Evolutionary conservation across 2,329 filamentous ascomycete species (phyloP).

Genomic region (Cordyceps javanica): DNA sequence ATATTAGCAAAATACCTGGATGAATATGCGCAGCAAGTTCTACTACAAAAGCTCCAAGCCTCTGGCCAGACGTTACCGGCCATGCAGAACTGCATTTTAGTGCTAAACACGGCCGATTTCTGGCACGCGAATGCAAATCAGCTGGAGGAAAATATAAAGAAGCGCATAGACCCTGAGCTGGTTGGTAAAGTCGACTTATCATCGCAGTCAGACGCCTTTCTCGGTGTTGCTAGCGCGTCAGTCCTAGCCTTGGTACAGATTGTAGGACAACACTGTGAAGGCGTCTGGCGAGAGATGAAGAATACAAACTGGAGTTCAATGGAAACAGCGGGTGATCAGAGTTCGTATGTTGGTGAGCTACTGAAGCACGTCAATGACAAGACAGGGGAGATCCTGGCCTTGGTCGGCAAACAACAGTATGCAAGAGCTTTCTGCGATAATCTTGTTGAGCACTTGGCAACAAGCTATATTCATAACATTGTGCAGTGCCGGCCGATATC

Average conservation of each 20-base stretch:
- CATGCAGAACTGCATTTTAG: conserved; percentile 73
- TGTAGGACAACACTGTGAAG: conserved; percentile 76
- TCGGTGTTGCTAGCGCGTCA: conserved; percentile 86
- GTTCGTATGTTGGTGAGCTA: conserved; percentile 81
- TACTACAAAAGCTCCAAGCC: conserved; percentile 62
- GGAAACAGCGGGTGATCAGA: conserved; percentile 89
- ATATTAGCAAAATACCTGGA: conserved; percentile 91
- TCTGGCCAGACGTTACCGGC: conserved; percentile 47
- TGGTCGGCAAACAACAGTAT: conserved; percentile 87
- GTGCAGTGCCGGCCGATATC: conserved; percentile 87
- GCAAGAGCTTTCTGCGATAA: conserved; percentile 93
- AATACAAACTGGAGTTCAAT: conserved; percentile 94
- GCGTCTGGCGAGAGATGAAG: conserved; percentile 92
- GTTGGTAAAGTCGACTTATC: conserved; percentile 76
- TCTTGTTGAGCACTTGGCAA: conserved; percentile 80
- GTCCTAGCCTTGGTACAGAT: conserved; percentile 78
- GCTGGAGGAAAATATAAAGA: conserved; percentile 89
- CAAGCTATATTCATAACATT: conserved; percentile 73
- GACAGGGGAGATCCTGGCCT: conserved; percentile 65
- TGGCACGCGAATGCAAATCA: conserved; percentile 92
- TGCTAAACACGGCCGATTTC: conserved; percentile 95
- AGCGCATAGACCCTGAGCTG: conserved; percentile 76
- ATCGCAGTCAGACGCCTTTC: conserved; percentile 88
- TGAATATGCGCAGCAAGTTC: conserved; percentile 88
- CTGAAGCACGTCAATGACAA: conserved; percentile 65